Evolutionary conservation across 257 asterid genomes (phyloP), one percentile per base, ranked within the genome.

Genomic region (Marsdenia floribunda): DNA sequence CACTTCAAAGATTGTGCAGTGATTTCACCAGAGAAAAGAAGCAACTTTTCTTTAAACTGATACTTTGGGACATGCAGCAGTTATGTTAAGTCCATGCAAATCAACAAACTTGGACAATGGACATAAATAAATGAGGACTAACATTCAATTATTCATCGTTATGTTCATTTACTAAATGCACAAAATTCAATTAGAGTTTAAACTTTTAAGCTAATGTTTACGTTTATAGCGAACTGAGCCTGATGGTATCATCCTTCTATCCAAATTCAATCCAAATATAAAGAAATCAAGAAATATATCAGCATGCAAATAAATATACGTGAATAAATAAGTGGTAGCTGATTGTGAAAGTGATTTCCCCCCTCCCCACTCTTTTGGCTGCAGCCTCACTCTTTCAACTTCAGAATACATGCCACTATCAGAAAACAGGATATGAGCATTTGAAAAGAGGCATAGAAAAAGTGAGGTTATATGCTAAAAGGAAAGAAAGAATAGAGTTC

Each of bases 391-490:
- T 66, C 44, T 13, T 44, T 55, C 42, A 35, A 59, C 49, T n/a
- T 55, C 38, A 72, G n/a, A 21, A 40, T 57, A 13, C 52, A 72
- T 13, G 44, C 68, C 76, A 72, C 13, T 6, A 21, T 29, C 1
- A 11, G 44, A 22, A 33, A 75, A 64, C 4, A n/a, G 24, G 4
- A n/a, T 59, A 7, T 53, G 26, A 16, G 38, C 21, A 53, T 19
- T 8, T 68, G 66, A 33, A 14, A 55, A 18, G 66, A 55, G 75
- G 10, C 37, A 67, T 54, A 75, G n/a, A 60, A 42, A 72, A 53
- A 58, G 61, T 49, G 50, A 63, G 54, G 38, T 73, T 24, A 33
- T 44, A 47, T 64, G 42, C 60, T 68, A 65, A 65, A 50, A 46
- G 76, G 70, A 52, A 71, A 16, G 16, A 58, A 42, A 21, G 29